Conservation (phyloP, 352 stramenopile genomes). For the Phytophthora uliginosa region DNA sequence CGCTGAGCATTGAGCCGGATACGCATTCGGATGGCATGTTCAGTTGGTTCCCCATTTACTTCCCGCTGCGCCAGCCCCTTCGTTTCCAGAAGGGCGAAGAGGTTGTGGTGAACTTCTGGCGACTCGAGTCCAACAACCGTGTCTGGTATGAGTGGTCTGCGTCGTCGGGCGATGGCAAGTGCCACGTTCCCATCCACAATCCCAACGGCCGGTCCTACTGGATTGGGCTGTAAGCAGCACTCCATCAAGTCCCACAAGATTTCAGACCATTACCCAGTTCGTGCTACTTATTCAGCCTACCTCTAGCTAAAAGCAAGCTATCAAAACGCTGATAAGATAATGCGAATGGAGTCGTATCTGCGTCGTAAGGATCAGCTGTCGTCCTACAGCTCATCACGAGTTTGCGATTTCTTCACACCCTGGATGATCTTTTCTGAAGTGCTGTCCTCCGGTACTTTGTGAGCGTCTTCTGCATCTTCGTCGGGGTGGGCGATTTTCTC, state of each 20-base stretch:
- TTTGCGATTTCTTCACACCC: conserved; percentile 17
- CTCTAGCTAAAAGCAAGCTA: conserved; percentile 9
- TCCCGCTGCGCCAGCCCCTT: conserved; percentile 95
- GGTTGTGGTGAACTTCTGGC: conserved; percentile 95
- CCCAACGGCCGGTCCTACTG: conserved; percentile 96
- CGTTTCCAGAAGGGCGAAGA: conserved; percentile 82
- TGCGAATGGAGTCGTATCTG: conserved; percentile 14
- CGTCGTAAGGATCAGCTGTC: neutral
- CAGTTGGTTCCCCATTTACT: conserved; percentile 99
- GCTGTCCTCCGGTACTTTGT: neutral
- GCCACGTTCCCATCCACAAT: conserved; percentile 95
- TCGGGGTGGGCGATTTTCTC: conserved; percentile 26
- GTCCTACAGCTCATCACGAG: conserved; percentile 37
- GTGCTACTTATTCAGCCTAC: conserved; percentile 2
- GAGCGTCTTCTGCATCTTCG: conserved; percentile 6
- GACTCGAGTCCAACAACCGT: conserved; percentile 84
- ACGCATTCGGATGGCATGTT: conserved; percentile 99
- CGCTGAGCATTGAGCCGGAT: conserved; percentile 96
- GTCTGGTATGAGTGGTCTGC: conserved; percentile 99
- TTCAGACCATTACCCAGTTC: conserved; percentile 11
- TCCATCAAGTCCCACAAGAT: neutral
- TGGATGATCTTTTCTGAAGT: conserved; percentile 7
- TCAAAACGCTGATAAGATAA: conserved; percentile 12
- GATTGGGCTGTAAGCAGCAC: conserved; percentile 90
- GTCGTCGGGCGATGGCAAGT: conserved; percentile 50